Evolutionary conservation across 163 green algal genomes (phyloP).

Genomic region (Chlorella variabilis): DNA sequence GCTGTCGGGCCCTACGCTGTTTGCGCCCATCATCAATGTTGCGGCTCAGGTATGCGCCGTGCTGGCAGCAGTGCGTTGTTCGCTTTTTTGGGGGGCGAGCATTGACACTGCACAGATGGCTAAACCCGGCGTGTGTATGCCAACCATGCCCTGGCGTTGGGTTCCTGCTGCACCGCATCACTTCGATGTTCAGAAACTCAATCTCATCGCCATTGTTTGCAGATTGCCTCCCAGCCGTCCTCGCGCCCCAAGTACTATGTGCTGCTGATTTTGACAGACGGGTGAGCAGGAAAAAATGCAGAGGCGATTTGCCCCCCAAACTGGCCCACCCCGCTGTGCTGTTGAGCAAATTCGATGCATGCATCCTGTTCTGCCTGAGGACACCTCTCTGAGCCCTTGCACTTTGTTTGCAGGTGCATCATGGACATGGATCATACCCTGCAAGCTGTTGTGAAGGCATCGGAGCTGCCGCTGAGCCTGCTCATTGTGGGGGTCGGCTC

Average conservation of each 20-base stretch:
- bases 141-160: too few relatives aligned
- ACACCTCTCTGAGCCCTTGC: too few relatives aligned
- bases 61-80: too few relatives aligned
- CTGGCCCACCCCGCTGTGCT: too few relatives aligned
- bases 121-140: too few relatives aligned
- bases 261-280: constrained; percentile 66
- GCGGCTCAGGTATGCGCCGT: constrained; percentile 17
- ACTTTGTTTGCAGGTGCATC: not conserved
- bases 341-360: too few relatives aligned
- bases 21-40: constrained; percentile 56
- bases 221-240: constrained; percentile 13
- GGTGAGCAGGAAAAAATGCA: constrained; percentile 2
- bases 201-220: not conserved
- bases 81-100: too few relatives aligned
- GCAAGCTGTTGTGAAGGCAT: constrained; percentile 55
- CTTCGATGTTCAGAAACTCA: too few relatives aligned
- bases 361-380: too few relatives aligned
- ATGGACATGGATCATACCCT: constrained; percentile 48
- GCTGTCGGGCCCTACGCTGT: constrained; percentile 69
- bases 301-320: not conserved
- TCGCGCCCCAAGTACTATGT: constrained; percentile 39
- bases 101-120: too few relatives aligned
- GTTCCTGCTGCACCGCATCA: too few relatives aligned
- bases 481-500: constrained; percentile 64
- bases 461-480: constrained; percentile 58